Percentiles rank a stretch among this genome's conserved stretches.
Evolutionary conservation across 2,329 filamentous ascomycete species (phyloP).

Genomic region (Bipolaris victoriae): DNA sequence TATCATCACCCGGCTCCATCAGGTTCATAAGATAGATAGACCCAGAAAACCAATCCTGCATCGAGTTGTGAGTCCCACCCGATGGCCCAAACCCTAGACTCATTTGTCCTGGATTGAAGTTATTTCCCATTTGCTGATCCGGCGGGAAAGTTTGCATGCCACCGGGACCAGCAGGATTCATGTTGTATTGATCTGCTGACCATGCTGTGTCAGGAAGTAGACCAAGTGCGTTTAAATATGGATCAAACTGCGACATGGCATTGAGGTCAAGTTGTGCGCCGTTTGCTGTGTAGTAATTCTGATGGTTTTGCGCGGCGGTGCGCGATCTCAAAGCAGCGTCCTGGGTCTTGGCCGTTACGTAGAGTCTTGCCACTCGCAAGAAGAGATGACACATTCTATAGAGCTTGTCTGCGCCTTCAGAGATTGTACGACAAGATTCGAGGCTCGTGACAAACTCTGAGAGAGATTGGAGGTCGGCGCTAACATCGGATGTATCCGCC

Average conservation of each 20-base stretch:
- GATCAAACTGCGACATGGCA: conserved; percentile 60
- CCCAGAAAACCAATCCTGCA: conserved; percentile 71
- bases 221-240: conserved; percentile 68
- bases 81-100: conserved; percentile 17
- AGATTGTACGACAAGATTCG: conserved; percentile 58
- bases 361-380: conserved; percentile 65
- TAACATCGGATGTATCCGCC: conserved; percentile 59
- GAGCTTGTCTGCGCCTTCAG: conserved; percentile 65
- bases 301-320: conserved; percentile 7
- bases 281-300: conserved; percentile 24
- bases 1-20: conserved; percentile 63
- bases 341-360: conserved; percentile 64
- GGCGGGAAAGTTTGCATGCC: conserved; percentile 19
- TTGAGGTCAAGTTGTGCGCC: conserved; percentile 28
- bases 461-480: conserved; percentile 61
- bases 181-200: conserved; percentile 27
- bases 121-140: neutral
- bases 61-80: conserved; percentile 49
- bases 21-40: conserved; percentile 70
- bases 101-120: neutral
- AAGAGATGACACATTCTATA: conserved; percentile 68
- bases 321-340: conserved; percentile 39
- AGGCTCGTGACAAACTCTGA: conserved; percentile 64
- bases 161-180: conserved; percentile 1
- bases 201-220: conserved; percentile 57